These are phyloP conservation scores for Paspalum vaginatum DNA, from an alignment of 176 grass and related monocot genomes.

Conservation along the genomic window DNA sequence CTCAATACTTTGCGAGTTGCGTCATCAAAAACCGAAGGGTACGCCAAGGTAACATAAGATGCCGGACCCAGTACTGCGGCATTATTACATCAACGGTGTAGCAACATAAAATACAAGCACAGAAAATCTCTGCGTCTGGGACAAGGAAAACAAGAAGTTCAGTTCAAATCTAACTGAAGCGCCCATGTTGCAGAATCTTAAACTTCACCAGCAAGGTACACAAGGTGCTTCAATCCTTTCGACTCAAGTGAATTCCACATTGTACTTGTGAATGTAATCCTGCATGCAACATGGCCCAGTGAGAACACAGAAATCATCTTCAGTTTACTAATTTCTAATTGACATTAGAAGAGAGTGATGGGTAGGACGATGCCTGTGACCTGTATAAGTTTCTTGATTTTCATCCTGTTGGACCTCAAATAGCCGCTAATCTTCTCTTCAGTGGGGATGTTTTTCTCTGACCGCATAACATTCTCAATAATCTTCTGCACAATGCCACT, in stretches of 20 bases:
- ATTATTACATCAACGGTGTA: background rate
- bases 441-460: background rate
- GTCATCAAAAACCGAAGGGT: background rate
- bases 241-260: background rate
- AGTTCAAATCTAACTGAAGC: background rate
- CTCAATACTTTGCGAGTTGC: too few species aligned
- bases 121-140: background rate
- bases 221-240: background rate
- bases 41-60: background rate
- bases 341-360: background rate
- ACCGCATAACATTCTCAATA: background rate
- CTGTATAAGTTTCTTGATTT: background rate
- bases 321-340: background rate
- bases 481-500: background rate
- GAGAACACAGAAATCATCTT: background rate
- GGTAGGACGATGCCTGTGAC: background rate
- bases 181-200: background rate
- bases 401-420: rapidly evolving
- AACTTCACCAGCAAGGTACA: background rate
- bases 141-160: background rate
- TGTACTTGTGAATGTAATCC: background rate
- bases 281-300: background rate
- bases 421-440: background rate
- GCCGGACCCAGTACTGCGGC: background rate
- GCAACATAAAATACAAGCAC: background rate